Base-by-base conservation (phyloP, 1,284 basidiomycete species). In the Vanrija sp. region DNA sequence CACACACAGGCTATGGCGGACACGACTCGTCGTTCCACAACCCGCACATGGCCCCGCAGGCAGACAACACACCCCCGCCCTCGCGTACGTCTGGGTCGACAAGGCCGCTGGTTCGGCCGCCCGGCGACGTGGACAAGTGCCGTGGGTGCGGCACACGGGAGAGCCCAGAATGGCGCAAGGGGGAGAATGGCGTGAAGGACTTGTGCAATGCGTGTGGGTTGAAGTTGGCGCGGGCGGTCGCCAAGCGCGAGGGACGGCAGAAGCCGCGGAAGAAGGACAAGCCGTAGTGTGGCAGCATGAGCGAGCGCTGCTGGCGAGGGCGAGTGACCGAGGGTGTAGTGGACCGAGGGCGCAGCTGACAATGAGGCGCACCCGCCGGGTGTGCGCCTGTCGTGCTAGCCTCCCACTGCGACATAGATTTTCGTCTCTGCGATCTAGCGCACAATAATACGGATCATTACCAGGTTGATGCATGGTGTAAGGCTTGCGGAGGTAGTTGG, bases 91-190 rank as follows among this genome's bases (percentile, higher is more conserved):
- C 38, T 34, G 54, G 54, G 43, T 38, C 51, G 26, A 61, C 54
- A 10, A 53, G 68, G 40, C 68, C 69, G 23, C 55, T 65, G 26
- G 64, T 74, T 14, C 51, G 68, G 58, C 83, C 89, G 14, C 89
- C 89, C 0, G 81, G 83, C 38, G 88, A 90, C 6, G 80, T 90
- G 10, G 77, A 83, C 50, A 83, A 83, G 63, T 95, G 91, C 75
- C 83, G 86, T 15, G 89, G 86, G 66, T 95, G 91, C 76, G 88
- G 86, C 71, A 87, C 82, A 21, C 87, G 85, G 14, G 85, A 86
- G 51, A 91, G 88, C 65, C 93, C 93, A 0, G 94, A 97, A 74
- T 97, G 93, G 93, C 81, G 93, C 67, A 92, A 95, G 74, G 91
- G 71, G 28, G 76, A 76, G 53, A 89, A 83, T 65, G 91, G 91